phyloP scores from a whole-genome alignment of 768 basidiomycete species.

The Mycena sanguinolenta region DNA sequence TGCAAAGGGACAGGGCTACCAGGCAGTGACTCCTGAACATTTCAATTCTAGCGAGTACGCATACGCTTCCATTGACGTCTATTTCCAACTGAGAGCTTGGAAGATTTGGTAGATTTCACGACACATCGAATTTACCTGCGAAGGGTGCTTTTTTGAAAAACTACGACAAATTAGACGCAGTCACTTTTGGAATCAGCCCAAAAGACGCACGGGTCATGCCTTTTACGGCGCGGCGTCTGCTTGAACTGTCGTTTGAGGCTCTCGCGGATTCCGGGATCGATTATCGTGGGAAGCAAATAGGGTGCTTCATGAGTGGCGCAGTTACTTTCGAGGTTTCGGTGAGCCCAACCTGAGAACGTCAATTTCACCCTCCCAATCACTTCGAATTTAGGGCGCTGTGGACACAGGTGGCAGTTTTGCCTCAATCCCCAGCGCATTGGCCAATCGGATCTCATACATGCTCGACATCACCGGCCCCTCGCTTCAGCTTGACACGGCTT shows the following conservation, averaged over 20 bases:
- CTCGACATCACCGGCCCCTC: conserved; percentile 48
- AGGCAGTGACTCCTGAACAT: neutral
- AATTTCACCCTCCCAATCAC: too few relatives aligned
- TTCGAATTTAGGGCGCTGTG: neutral
- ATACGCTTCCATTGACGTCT: neutral
- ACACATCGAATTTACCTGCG: neutral
- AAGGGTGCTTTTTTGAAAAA: conserved; percentile 11
- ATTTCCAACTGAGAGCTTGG: neutral
- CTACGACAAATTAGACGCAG: neutral
- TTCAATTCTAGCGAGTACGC: conserved; percentile 1
- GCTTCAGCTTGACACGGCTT: conserved; percentile 53
- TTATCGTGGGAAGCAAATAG: neutral
- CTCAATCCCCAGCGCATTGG: conserved; percentile 20
- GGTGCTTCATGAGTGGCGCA: conserved; percentile 18
- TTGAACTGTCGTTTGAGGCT: conserved; percentile 17
- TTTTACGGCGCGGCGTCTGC: neutral
- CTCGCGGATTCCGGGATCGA: conserved; percentile 19
- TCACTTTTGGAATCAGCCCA: conserved; percentile 12
- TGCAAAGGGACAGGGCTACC: neutral
- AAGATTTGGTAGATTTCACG: neutral
- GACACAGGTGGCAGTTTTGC: neutral
- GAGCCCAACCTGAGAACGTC: neutral
- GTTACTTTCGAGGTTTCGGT: neutral
- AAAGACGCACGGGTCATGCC: conserved; percentile 16
- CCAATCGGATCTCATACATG: too few relatives aligned